Evolutionary conservation across 805 yeast species (phyloP).

Genomic region (Candida schatavii): DNA sequence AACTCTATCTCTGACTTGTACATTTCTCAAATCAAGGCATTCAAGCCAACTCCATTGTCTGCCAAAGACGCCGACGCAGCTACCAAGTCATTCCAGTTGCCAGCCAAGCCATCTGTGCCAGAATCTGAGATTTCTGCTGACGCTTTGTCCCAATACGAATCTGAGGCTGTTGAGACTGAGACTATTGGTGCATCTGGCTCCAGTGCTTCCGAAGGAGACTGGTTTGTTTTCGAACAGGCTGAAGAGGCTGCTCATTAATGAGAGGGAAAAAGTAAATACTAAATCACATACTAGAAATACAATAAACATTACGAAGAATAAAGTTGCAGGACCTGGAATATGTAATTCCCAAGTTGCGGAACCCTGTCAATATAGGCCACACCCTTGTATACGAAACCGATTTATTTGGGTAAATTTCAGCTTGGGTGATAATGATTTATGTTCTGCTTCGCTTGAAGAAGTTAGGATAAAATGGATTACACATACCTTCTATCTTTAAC

Average conservation of each 20-base stretch:
- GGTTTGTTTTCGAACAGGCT: constrained; percentile 76
- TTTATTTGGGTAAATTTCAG: too few species aligned
- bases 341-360: too few species aligned
- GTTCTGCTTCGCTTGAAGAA: too few species aligned
- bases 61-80: constrained; percentile 73
- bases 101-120: constrained; percentile 76
- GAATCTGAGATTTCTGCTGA: constrained; percentile 66
- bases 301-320: too few species aligned
- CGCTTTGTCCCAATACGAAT: constrained; percentile 65
- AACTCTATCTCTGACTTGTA: constrained; percentile 82
- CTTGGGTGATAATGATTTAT: too few species aligned
- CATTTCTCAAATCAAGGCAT: constrained; percentile 80
- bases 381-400: too few species aligned
- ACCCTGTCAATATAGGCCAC: too few species aligned
- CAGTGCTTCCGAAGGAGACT: constrained; percentile 58
- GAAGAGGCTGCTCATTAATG: constrained; percentile 53
- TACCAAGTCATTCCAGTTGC: constrained; percentile 81
- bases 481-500: too few species aligned
- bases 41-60: constrained; percentile 77
- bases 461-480: too few species aligned
- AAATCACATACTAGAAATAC: too few species aligned
- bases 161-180: constrained; percentile 69
- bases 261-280: too few species aligned
- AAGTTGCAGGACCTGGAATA: too few species aligned
- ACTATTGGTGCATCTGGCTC: constrained; percentile 27